These are phyloP conservation scores for Chlorociboria aeruginascens DNA, from an alignment of 495 filamentous ascomycete species.

Conservation along the genomic window DNA sequence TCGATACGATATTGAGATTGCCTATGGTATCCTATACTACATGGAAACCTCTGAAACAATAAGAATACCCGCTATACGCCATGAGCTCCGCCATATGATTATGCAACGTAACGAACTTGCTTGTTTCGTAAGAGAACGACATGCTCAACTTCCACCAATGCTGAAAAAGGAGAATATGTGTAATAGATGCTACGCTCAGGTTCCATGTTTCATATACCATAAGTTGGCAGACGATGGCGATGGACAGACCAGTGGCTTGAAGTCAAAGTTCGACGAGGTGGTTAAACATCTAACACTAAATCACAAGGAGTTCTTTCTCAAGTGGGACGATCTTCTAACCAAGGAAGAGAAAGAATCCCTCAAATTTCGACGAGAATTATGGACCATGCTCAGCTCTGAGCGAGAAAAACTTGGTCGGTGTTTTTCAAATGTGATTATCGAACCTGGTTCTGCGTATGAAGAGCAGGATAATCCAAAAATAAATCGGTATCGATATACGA, in stretches of 20 bases:
- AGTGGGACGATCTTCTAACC: conserved; percentile 87
- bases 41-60: conserved; percentile 78
- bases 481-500: conserved; percentile 77
- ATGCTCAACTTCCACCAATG: conserved; percentile 71
- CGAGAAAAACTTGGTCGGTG: conserved; percentile 74
- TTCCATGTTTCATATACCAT: conserved; percentile 86
- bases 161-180: conserved; percentile 66
- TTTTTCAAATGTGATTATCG: conserved; percentile 54
- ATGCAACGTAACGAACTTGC: conserved; percentile 89
- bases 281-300: conserved; percentile 59
- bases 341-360: conserved; percentile 86
- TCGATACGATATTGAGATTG: conserved; percentile 84
- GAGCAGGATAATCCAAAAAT: conserved; percentile 61
- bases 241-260: conserved; percentile 65
- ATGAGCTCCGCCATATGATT: conserved; percentile 88
- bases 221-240: conserved; percentile 78
- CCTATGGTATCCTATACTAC: conserved; percentile 86
- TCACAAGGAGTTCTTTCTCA: conserved; percentile 76
- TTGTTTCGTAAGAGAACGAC: conserved; percentile 67
- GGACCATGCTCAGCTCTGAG: conserved; percentile 86
- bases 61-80: conserved; percentile 69
- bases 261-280: conserved; percentile 61
- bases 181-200: conserved; percentile 74
- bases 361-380: conserved; percentile 76
- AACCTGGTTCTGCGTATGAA: conserved; percentile 60